These are phyloP conservation scores for Hyaloperonospora arabidopsidis DNA, from an alignment of 352 stramenopile genomes.

Conservation along the genomic window DNA sequence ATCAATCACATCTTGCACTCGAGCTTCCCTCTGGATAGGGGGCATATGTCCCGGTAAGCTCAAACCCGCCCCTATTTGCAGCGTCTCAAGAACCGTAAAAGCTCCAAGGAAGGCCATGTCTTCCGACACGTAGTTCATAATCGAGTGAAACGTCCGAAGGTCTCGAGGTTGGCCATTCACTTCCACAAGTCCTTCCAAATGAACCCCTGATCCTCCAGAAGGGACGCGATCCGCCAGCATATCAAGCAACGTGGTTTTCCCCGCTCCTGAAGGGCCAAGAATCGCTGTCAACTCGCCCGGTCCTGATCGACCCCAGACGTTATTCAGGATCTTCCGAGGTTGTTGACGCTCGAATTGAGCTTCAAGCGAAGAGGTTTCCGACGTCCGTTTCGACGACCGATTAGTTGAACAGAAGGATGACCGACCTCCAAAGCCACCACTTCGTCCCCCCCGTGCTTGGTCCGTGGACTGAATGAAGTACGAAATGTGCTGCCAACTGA, in stretches of 20 bases:
- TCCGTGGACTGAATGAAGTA: constrained; percentile 36
- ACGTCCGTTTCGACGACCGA: constrained; percentile 7
- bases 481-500: constrained; percentile 65
- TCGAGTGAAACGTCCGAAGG: constrained; percentile 37
- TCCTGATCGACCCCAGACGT: constrained; percentile 51
- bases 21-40: constrained; percentile 37
- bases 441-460: constrained; percentile 12
- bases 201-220: constrained; percentile 22
- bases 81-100: constrained; percentile 65
- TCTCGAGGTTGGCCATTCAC: constrained; percentile 50
- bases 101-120: constrained; percentile 59
- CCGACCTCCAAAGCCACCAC: constrained; percentile 1
- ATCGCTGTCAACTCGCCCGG: constrained; percentile 65
- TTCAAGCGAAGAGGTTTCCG: constrained; percentile 20
- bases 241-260: constrained; percentile 65
- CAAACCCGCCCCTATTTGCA: constrained; percentile 59
- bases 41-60: constrained; percentile 46
- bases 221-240: constrained; percentile 51
- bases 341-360: constrained; percentile 30
- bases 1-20: constrained; percentile 63
- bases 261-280: constrained; percentile 55
- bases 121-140: constrained; percentile 68
- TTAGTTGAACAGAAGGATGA: no score
- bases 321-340: constrained; percentile 52
- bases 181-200: constrained; percentile 45